phyloP scores from a whole-genome alignment of 2,329 filamentous ascomycete genomes.

The Ophiocordyceps camponoti-floridani region DNA sequence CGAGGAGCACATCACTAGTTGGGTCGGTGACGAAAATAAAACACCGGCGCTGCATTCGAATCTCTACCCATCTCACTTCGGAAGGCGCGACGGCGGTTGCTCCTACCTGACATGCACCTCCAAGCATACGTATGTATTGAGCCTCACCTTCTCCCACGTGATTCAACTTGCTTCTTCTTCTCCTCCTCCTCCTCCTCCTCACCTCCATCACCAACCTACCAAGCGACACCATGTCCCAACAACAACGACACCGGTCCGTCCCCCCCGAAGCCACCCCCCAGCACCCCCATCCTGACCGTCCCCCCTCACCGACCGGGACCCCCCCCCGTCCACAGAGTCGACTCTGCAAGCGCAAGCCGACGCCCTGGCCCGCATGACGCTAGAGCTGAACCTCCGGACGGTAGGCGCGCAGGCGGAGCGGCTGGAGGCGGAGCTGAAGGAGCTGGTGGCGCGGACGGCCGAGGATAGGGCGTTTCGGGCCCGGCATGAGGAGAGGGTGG shows the following conservation, averaged over 20 bases:
- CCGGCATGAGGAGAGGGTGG: slow-evolving; percentile 12
- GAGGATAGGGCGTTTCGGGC: slow-evolving; percentile 11
- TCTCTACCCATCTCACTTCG: too few relatives aligned
- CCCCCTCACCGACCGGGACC: neutral
- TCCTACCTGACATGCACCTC: too few relatives aligned
- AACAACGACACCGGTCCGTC: neutral
- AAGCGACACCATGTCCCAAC: neutral
- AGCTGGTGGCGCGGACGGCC: slow-evolving; percentile 9
- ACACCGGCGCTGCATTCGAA: too few relatives aligned
- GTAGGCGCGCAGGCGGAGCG: slow-evolving; percentile 10
- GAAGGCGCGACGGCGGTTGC: too few relatives aligned
- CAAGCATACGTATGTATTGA: too few relatives aligned
- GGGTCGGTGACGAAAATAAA: too few relatives aligned
- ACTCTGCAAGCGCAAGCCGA: slow-evolving; percentile 13
- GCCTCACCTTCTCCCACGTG: too few relatives aligned
- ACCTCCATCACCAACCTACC: neutral
- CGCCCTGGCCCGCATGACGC: slow-evolving; percentile 17
- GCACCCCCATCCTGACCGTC: neutral
- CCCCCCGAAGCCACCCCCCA: neutral
- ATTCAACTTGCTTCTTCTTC: too few relatives aligned
- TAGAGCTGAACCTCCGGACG: slow-evolving; percentile 16
- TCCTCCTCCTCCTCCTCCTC: neutral
- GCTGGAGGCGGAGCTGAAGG: slow-evolving; percentile 12
- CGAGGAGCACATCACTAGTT: too few relatives aligned
- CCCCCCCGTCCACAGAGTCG: too few relatives aligned